Evolutionary conservation across 2,329 filamentous ascomycete genomes (phyloP).

Genomic region (Chrysoporthe puriensis): DNA sequence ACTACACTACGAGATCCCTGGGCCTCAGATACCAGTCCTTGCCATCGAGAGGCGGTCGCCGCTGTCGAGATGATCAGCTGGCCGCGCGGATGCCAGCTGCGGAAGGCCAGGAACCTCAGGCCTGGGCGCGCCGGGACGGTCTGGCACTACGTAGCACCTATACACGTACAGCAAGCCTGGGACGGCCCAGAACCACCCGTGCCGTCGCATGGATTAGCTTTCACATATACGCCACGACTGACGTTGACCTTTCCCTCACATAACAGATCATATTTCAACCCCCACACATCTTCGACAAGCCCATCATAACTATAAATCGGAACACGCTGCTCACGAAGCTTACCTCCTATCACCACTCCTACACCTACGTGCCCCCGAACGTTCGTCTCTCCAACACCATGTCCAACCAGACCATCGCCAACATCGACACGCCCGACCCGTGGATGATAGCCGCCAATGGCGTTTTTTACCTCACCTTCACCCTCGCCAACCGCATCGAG

Average conservation of each 20-base stretch:
- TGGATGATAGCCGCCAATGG: slow-evolving; percentile 36
- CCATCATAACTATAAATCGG: neutral
- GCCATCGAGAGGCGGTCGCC: neutral
- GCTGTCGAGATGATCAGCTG: neutral
- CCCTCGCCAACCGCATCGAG: slow-evolving; percentile 40
- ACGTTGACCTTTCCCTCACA: slow-evolving; percentile 1
- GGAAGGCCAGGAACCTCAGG: neutral
- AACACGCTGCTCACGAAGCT: neutral
- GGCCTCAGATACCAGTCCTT: neutral
- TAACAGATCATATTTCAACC: neutral
- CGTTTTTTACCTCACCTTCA: slow-evolving; percentile 35
- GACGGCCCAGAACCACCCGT: neutral
- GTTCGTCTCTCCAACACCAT: slow-evolving; percentile 28
- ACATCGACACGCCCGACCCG: slow-evolving; percentile 38
- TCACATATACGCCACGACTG: neutral
- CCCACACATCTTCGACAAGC: neutral
- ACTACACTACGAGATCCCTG: neutral
- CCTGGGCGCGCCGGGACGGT: neutral
- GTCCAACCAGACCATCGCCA: slow-evolving; percentile 36
- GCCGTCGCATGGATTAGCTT: neutral
- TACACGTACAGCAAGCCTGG: neutral
- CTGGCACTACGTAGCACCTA: neutral
- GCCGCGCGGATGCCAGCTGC: neutral
- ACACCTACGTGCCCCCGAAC: neutral
- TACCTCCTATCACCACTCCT: neutral